Evolutionary conservation across 805 yeast genomes (phyloP), one percentile per base, ranked within the genome.

Genomic region (Scheffersomyces ergatensis): DNA sequence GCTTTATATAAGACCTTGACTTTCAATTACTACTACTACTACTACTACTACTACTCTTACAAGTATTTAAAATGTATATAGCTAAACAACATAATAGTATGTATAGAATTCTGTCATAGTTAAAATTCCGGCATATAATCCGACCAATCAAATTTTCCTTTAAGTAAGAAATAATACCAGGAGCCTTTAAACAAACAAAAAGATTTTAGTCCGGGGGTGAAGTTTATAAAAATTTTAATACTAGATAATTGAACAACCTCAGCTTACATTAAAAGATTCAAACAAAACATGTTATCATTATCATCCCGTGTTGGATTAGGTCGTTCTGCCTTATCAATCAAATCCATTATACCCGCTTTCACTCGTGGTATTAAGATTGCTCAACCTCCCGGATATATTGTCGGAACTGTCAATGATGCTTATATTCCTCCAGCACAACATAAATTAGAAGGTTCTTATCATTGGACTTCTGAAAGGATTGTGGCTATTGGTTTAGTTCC

Each of bases 381-480:
- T 36, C 87, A 84, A 58, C 90, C 90, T 12, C 85, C 88, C 31
- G 92, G 92, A 15, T 65, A 72, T 56, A 77, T 85, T 42, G 78
- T 78, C 16, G 93, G 90, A 16, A 76, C 82, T 12, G 84, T 81
- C 29, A 85, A 85, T 55, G 90, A 85, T 42, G 83, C 89, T 3
- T 78, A 78, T 46, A 80, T 80, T 15, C 74, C 77, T 11, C 87
- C 88, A 25, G 65, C 70, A 38, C 62, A 82, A 4, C 70, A 73
- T 53, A 72, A 73, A 48, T 53, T 67, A 39, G 82, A 83, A 47
- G 93, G 92, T 15, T 80, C 90, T 0, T 72, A 70, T 47, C 92
- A 85, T 64, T 84, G 90, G 90, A 73, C 84, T 29, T 68, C 77
- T 48, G 92, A 86, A 62, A 75, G 85, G 58, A 46, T 74, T 12